Evolutionary conservation across 805 yeast species (phyloP).

Genomic region (Candida taoyuanica): DNA sequence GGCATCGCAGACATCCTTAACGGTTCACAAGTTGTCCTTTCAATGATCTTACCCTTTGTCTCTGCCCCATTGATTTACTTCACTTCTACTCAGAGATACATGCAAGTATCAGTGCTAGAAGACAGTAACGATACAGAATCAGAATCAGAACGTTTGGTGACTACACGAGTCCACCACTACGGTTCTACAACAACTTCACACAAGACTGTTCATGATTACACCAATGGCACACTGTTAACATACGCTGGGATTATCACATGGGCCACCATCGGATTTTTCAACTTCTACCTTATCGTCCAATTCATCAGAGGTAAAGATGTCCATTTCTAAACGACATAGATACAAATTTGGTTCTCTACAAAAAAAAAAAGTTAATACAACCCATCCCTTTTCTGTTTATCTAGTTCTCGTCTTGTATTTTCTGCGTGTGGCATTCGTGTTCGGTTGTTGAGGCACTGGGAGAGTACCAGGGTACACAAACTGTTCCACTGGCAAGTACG

Average conservation of each 20-base stretch:
- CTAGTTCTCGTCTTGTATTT: slow-evolving; percentile 23
- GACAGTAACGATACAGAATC: slow-evolving; percentile 9
- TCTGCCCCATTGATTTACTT: slow-evolving; percentile 84
- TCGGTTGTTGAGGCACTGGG: slow-evolving; percentile 54
- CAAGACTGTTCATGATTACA: slow-evolving; percentile 48
- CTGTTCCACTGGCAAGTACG: slow-evolving; percentile 61
- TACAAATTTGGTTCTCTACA: too few species aligned
- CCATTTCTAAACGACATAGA: slow-evolving; percentile 43
- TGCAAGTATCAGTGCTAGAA: slow-evolving; percentile 47
- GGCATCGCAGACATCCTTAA: slow-evolving; percentile 75
- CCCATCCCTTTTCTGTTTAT: not conserved
- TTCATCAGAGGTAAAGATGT: slow-evolving; percentile 48
- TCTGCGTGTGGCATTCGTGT: slow-evolving; percentile 6
- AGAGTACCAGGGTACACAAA: slow-evolving; percentile 74
- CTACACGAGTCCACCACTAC: not conserved
- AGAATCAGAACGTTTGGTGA: slow-evolving; percentile 16
- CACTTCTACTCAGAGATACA: slow-evolving; percentile 62
- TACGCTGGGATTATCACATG: slow-evolving; percentile 56
- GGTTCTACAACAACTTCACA: slow-evolving; percentile 3
- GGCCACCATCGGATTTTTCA: slow-evolving; percentile 66
- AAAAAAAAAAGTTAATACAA: not conserved
- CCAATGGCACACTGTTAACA: slow-evolving; percentile 57
- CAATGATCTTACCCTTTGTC: slow-evolving; percentile 78
- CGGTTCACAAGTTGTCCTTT: slow-evolving; percentile 76
- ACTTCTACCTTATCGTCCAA: slow-evolving; percentile 59